Evolutionary conservation across 352 stramenopile genomes (phyloP).

Genomic region (Globisporangium alternatum): DNA sequence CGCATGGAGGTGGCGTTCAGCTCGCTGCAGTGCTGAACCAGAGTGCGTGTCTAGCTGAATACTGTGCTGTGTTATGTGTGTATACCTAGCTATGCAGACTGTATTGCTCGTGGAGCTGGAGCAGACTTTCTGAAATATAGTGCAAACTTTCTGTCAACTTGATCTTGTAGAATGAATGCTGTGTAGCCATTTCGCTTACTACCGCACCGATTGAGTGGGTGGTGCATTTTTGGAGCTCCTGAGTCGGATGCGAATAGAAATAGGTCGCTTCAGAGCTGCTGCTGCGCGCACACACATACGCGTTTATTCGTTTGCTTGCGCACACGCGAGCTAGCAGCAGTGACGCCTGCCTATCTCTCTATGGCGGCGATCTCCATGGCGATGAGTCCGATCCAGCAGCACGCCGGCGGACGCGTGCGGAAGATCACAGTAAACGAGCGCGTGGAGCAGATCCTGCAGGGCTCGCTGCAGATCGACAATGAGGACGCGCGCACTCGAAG

Average conservation of each 20-base stretch:
- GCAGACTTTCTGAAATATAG: too few relatives aligned
- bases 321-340: neutral
- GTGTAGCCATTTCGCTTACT: too few relatives aligned
- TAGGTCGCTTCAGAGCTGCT: neutral
- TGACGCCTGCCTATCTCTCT: too few relatives aligned
- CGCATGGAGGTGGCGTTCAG: conserved; percentile 5
- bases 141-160: too few relatives aligned
- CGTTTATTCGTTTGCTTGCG: neutral
- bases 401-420: conserved; percentile 16
- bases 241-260: neutral
- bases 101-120: too few relatives aligned
- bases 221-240: neutral
- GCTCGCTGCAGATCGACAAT: conserved; percentile 31
- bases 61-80: neutral
- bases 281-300: too few relatives aligned
- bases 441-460: conserved; percentile 58
- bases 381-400: conserved; percentile 14
- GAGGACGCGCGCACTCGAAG: conserved; percentile 26
- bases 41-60: neutral
- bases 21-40: neutral
- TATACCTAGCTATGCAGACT: neutral
- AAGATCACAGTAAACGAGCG: conserved; percentile 74
- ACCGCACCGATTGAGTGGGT: too few relatives aligned
- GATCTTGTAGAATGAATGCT: too few relatives aligned
- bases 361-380: conserved; percentile 6